phyloP scores from a whole-genome alignment of 2,329 filamentous ascomycete genomes.

The Incumbomyces lentus region DNA sequence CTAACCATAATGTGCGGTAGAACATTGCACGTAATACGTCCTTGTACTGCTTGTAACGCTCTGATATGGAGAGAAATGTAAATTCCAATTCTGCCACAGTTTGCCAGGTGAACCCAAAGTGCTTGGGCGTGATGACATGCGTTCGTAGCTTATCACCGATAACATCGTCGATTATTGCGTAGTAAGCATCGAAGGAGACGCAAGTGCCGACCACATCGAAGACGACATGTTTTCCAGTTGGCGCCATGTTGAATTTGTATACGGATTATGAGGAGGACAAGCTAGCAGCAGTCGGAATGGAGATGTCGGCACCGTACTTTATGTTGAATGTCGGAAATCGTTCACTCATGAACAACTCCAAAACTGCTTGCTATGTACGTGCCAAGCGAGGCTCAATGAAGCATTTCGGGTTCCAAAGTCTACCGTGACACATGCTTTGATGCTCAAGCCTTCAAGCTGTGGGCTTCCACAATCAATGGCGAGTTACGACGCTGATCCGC shows the following conservation, averaged over 20 bases:
- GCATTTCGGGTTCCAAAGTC: too few species aligned
- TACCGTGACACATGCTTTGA: too few species aligned
- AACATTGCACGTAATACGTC: constrained; percentile 32
- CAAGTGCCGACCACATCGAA: constrained; percentile 44
- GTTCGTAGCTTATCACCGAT: constrained; percentile 29
- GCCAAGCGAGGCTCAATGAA: too few species aligned
- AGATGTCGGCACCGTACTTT: too few species aligned
- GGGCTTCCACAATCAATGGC: too few species aligned
- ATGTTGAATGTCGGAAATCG: too few species aligned
- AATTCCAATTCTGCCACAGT: constrained; percentile 35
- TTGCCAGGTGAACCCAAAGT: constrained; percentile 35
- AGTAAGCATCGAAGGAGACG: constrained; percentile 32
- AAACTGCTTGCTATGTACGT: too few species aligned
- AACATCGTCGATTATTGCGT: constrained; percentile 27
- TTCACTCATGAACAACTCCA: too few species aligned
- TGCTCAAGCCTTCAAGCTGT: too few species aligned
- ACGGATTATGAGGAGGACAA: too few species aligned
- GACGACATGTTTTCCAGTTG: constrained; percentile 33
- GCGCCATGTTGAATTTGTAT: neutral
- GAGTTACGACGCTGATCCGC: too few species aligned
- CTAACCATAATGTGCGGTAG: constrained; percentile 33
- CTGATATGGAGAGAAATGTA: constrained; percentile 34
- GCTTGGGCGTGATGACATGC: constrained; percentile 27
- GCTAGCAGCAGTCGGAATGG: too few species aligned
- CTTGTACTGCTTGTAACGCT: constrained; percentile 29